Evolutionary conservation across 2,329 filamentous ascomycete genomes (phyloP), one percentile per base, ranked within the genome.

Genomic region (Xylaria sp.): DNA sequence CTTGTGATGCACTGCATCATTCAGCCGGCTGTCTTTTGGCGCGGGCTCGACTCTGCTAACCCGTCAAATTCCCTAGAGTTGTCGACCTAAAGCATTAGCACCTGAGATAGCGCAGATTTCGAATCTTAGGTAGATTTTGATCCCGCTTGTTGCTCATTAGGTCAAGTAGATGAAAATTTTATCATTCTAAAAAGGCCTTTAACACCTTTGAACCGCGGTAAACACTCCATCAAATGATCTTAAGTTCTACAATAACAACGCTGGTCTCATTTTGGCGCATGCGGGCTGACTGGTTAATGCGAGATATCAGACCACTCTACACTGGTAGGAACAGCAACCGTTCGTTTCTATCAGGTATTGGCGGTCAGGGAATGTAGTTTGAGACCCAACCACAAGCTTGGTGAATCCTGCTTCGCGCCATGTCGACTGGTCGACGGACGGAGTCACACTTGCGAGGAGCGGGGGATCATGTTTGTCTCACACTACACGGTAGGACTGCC

Each of bases 221-320:
- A 57, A 53, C 49, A 38, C 42, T 33, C 58, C 59, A 55, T 33
- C 22, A 25, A 1, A 33, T 29, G 22, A 27, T 38, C 38, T 51
- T 13, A 15, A 29, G 45, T 33, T 59, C 20, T 11, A 39, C 25
- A 47, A 25, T 22, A 17, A 36, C 31, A 33, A 6, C 42, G n/a
- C 6, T n/a, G 9, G n/a, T 15, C 38, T 36, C 42, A 20, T 44
- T 51, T 47, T 42, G 53, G 39, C 27, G 47, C 55, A 66, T 49
- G 47, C 17, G 6, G 29, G 47, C 36, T 49, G 38, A 56, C 22
- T 38, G 44, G 15, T 51, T n/a, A 15, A 50, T 47, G 61, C 20
- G 50, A 31, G 36, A 59, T 59, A 60, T 59, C 54, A 61, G 38
- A 20, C 61, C 50, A 61, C 36, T 56, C 38, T n/a, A n/a, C n/a